These are phyloP conservation scores for Phylloporus rhodoxanthus DNA, from an alignment of 768 basidiomycete genomes.

Conservation along the genomic window DNA sequence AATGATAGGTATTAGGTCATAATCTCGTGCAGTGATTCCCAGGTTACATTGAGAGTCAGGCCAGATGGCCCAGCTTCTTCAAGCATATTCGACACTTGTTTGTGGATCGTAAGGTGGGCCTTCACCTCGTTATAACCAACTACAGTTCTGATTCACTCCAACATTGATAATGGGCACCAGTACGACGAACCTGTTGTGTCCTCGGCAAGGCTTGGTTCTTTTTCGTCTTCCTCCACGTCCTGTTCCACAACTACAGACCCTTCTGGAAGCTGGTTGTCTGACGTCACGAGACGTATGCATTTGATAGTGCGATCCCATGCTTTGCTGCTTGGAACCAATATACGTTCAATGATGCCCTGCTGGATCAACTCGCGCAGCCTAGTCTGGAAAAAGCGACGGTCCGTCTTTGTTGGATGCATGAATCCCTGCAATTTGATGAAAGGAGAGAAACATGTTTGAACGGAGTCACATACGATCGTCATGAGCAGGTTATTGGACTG, in stretches of 20 bases:
- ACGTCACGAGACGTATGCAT: slow-evolving; percentile 59
- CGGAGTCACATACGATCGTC: slow-evolving; percentile 51
- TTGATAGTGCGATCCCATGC: slow-evolving; percentile 44
- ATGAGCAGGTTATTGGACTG: slow-evolving; percentile 71
- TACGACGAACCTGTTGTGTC: slow-evolving; percentile 28
- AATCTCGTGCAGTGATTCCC: not conserved
- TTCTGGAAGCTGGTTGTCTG: slow-evolving; percentile 33
- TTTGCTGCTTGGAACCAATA: slow-evolving; percentile 58
- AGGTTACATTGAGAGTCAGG: slow-evolving; percentile 62
- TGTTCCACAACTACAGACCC: slow-evolving; percentile 34
- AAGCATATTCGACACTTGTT: slow-evolving; percentile 71
- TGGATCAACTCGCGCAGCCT: slow-evolving; percentile 68
- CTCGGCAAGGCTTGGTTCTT: slow-evolving; percentile 26
- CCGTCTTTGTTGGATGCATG: slow-evolving; percentile 62
- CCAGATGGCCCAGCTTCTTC: slow-evolving; percentile 63
- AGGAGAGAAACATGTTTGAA: not conserved
- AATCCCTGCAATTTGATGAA: slow-evolving; percentile 52
- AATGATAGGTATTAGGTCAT: slow-evolving; percentile 7
- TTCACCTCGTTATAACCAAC: slow-evolving; percentile 41
- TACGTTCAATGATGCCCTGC: slow-evolving; percentile 68
- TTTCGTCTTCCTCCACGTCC: slow-evolving; percentile 39
- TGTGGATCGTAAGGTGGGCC: slow-evolving; percentile 64
- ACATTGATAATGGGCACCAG: not conserved
- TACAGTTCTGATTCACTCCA: slow-evolving; percentile 11
- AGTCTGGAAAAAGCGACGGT: slow-evolving; percentile 77